Conservation (phyloP, 2,329 filamentous ascomycete species). For the Cladobotryum mycophilum region DNA sequence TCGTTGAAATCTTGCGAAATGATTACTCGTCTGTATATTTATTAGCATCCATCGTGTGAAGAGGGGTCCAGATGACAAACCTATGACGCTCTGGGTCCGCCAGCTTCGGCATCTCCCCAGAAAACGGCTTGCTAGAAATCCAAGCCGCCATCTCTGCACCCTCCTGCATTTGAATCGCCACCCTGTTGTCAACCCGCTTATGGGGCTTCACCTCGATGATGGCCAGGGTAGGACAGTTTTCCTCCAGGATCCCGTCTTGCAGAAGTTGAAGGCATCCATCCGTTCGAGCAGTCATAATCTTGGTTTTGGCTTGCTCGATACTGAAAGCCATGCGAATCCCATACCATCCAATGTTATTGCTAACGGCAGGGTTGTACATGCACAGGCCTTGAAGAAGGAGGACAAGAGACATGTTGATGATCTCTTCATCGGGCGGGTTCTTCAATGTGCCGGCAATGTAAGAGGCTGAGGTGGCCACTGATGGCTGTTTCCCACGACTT, state of each 20-base stretch:
- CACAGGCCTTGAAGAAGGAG: not conserved
- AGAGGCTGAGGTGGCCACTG: not conserved
- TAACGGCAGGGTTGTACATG: not conserved
- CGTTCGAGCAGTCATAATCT: not conserved
- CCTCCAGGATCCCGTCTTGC: not conserved
- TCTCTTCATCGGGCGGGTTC: not conserved
- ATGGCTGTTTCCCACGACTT: too few species aligned
- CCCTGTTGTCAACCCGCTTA: not conserved
- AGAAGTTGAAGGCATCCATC: not conserved
- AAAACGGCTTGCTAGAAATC: not conserved
- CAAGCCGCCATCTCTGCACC: not conserved
- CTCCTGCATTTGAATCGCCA: not conserved
- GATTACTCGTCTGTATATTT: too few species aligned
- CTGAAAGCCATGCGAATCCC: too few species aligned
- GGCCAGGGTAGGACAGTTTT: not conserved
- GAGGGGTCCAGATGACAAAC: too few species aligned
- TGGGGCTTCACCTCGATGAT: not conserved
- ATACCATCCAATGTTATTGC: too few species aligned
- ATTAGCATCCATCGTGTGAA: too few species aligned
- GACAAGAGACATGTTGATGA: constrained; percentile 1
- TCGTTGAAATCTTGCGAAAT: not conserved
- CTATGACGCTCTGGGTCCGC: not conserved
- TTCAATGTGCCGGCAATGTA: not conserved
- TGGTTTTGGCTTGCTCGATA: not conserved
- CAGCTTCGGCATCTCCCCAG: not conserved